phyloP scores from a whole-genome alignment of 441 rosid species.

The Brassica hybrid region DNA sequence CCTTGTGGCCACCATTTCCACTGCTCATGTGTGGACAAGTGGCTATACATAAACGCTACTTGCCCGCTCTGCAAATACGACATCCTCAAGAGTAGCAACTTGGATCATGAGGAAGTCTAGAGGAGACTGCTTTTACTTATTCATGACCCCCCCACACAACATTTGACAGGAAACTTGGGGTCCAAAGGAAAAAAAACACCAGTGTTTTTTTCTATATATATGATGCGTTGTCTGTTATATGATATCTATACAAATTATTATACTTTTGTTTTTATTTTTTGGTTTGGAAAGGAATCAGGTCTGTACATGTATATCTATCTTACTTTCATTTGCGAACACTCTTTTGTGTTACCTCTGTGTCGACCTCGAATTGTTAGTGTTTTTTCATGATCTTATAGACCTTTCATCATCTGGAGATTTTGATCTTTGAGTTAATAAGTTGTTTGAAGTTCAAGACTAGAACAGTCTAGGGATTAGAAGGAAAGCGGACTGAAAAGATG shows the following conservation, averaged over 20 bases:
- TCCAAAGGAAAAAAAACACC: constrained; percentile 14
- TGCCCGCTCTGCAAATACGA: constrained; percentile 98
- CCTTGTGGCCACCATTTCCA: constrained; percentile 98
- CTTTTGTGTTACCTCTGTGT: constrained; percentile 19
- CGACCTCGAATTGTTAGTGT: background rate
- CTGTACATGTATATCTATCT: constrained; percentile 41
- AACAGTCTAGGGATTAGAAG: background rate
- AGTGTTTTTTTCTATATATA: constrained; percentile 7
- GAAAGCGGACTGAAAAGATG: background rate
- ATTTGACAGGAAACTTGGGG: constrained; percentile 23
- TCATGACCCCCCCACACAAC: constrained; percentile 16
- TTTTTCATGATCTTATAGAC: background rate
- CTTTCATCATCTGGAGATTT: background rate
- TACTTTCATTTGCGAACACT: background rate
- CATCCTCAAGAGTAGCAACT: constrained; percentile 77
- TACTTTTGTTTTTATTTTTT: constrained; percentile 21
- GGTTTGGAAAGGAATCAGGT: constrained; percentile 37
- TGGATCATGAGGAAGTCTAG: constrained; percentile 73
- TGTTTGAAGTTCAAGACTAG: background rate
- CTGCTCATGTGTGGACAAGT: constrained; percentile 91
- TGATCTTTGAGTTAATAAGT: background rate
- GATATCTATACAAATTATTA: constrained; percentile 34
- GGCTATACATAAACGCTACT: constrained; percentile 91
- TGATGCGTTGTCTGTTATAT: constrained; percentile 37
- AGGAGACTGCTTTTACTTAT: constrained; percentile 18